Conservation (phyloP, 352 stramenopile genomes). For the Plasmopara viticola region DNA sequence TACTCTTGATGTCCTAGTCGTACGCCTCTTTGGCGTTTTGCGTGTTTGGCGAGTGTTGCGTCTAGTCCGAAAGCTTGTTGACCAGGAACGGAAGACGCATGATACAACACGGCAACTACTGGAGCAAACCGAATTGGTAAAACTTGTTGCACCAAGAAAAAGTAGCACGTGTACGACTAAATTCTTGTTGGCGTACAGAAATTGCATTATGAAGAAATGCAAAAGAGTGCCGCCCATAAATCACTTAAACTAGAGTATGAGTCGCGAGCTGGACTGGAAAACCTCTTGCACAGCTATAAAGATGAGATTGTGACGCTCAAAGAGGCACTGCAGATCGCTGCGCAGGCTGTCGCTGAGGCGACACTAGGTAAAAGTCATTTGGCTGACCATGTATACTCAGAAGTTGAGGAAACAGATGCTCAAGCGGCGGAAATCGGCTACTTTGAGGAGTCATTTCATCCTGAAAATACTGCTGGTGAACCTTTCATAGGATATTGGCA, state of each 20-base stretch:
- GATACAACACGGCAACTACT: constrained; percentile 32
- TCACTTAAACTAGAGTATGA: constrained; percentile 57
- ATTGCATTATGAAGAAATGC: constrained; percentile 32
- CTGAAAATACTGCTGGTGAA: not conserved
- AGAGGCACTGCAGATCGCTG: constrained; percentile 66
- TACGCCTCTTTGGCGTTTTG: constrained; percentile 43
- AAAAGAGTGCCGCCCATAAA: constrained; percentile 43
- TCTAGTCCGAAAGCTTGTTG: constrained; percentile 41
- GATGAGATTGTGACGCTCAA: constrained; percentile 69
- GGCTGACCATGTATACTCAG: constrained; percentile 1
- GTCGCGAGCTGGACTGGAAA: constrained; percentile 39
- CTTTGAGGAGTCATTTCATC: not conserved
- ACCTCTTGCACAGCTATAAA: constrained; percentile 60
- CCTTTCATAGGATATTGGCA: not conserved
- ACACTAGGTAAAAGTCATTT: constrained; percentile 13
- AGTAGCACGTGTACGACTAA: not conserved
- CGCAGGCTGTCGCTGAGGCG: constrained; percentile 43
- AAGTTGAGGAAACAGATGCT: not conserved
- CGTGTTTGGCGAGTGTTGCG: constrained; percentile 58
- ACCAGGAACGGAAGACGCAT: constrained; percentile 38
- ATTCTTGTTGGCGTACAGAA: constrained; percentile 19
- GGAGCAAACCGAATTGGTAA: constrained; percentile 45
- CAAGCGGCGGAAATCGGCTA: no score
- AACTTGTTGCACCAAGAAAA: not conserved
- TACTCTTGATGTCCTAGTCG: constrained; percentile 21